phyloP scores from a whole-genome alignment of 306 rosid genomes.

The Cucumis melo region DNA sequence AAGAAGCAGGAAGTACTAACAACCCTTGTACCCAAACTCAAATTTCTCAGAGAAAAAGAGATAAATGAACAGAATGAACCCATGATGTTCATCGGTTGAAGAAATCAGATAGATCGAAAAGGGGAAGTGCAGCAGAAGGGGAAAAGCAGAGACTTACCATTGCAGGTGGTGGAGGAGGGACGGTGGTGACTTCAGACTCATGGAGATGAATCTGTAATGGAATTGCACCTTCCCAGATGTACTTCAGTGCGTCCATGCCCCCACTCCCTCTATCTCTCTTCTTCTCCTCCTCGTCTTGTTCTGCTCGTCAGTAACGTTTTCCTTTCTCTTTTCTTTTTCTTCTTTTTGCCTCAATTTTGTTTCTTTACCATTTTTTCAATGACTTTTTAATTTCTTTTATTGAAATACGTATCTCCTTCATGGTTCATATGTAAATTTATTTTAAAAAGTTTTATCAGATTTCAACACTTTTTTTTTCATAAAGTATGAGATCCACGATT shows the following conservation, averaged over 20 bases:
- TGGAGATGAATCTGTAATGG: constrained; percentile 84
- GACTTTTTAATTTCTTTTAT: neutral
- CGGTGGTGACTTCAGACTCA: constrained; percentile 79
- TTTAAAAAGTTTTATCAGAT: no score
- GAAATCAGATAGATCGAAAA: neutral
- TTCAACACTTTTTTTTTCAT: no score
- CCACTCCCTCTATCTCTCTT: neutral
- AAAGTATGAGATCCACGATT: no score
- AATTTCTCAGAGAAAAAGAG: neutral
- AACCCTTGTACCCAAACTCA: neutral
- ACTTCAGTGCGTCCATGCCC: constrained; percentile 41
- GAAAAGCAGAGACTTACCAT: constrained; percentile 23
- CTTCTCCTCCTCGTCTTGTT: neutral
- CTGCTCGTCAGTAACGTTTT: neutral
- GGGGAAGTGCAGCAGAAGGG: neutral
- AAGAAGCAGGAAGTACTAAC: neutral
- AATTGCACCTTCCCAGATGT: constrained; percentile 78
- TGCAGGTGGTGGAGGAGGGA: constrained; percentile 78
- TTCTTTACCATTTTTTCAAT: neutral
- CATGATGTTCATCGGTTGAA: neutral
- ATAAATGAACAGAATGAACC: neutral
- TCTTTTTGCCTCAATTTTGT: neutral
- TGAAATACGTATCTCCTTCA: neutral
- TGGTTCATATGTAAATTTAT: neutral
- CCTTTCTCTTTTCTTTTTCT: neutral